Evolutionary conservation across 2,329 filamentous ascomycete genomes (phyloP), one percentile per base, ranked within the genome.

Genomic region (Colletotrichum costaricense): DNA sequence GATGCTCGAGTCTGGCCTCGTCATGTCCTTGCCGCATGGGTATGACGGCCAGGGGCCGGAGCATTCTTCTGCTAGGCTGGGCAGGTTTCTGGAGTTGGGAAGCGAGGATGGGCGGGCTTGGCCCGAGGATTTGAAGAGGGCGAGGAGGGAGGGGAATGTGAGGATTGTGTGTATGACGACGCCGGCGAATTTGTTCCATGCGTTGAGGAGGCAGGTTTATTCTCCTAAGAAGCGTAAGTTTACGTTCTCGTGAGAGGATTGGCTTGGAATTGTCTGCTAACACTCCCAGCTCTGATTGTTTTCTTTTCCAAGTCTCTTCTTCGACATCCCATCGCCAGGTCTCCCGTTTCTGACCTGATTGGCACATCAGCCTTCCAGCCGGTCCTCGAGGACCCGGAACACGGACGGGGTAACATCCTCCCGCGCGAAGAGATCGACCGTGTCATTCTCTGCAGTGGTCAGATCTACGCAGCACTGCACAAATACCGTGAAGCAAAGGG

Each of bases 121-220:
- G 2, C 88, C 90, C 33, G 95, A 97, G 76, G 98, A 97, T 88
- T 90, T 98, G 74, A 92, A 97, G 66, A 94, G 96, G 78, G 95
- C 98, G 85, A 96, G 98, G 87, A 97, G 98, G 87, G 97, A 98
- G 86, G 97, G 95, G 89, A 99, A 99, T 88, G 97, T 99, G 92
- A 95, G 98, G 86, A 93, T 99, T 82, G 95, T 93, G 67, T 98
- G 96, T 88, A 95, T 97, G 91, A 99, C 96, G n/a, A 94, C 93
- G 57, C 97, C 97, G 30, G 91, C 95, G 75, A 99, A 99, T 85
- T 84, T 97, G 81, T 99, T 99, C 92, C 97, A 99, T 85, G 92
- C 96, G 76, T 90, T 99, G 76, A 93, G 97, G 82, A 92, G 97
- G 84, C 97, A 99, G 87, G 97, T 98, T 92, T 95, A 98, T 89